Percentiles rank a stretch among this genome's conserved stretches.
These are phyloP conservation scores for Septoria petroselini DNA, from an alignment of 2,329 filamentous ascomycete genomes.

Conservation along the genomic window DNA sequence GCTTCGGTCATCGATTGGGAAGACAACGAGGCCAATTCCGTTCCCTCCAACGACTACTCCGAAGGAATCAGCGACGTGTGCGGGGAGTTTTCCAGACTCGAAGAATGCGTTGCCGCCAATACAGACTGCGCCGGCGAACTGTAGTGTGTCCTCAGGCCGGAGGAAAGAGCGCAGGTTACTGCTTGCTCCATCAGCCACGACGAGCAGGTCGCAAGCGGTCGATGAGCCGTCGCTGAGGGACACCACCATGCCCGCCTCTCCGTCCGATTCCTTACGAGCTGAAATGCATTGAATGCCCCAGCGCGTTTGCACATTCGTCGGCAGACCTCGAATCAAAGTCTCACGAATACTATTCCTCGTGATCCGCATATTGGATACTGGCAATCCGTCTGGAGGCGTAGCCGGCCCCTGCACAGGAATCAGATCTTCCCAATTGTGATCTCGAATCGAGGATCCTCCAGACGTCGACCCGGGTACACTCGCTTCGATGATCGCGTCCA, in stretches of 20 bases:
- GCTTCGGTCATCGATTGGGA: conserved; percentile 44
- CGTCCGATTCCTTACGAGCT: background rate
- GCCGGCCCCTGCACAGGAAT: background rate
- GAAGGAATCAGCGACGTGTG: conserved; percentile 18
- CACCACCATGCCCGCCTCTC: conserved; percentile 7
- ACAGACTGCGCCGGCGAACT: conserved; percentile 16
- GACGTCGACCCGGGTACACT: conserved; percentile 2
- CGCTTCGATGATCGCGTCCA: conserved; percentile 10
- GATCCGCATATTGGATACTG: conserved; percentile 4
- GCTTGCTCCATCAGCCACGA: conserved; percentile 23
- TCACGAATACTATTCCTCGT: conserved; percentile 6
- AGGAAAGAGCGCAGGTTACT: conserved; percentile 17
- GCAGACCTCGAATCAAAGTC: conserved; percentile 1
- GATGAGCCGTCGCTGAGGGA: conserved; percentile 1
- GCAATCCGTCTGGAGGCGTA: conserved; percentile 3
- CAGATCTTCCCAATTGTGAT: conserved; percentile 2
- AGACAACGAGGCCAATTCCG: conserved; percentile 47
- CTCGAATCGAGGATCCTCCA: background rate
- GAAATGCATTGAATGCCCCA: background rate
- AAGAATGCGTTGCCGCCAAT: conserved; percentile 15
- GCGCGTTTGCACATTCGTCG: background rate
- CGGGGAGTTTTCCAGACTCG: conserved; percentile 8
- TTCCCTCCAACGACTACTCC: conserved; percentile 25
- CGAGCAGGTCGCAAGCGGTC: conserved; percentile 20
- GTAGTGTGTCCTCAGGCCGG: conserved; percentile 9